These are phyloP conservation scores for Sporothrix brunneoviolacea DNA, from an alignment of 2,329 filamentous ascomycete species.

Conservation along the genomic window DNA sequence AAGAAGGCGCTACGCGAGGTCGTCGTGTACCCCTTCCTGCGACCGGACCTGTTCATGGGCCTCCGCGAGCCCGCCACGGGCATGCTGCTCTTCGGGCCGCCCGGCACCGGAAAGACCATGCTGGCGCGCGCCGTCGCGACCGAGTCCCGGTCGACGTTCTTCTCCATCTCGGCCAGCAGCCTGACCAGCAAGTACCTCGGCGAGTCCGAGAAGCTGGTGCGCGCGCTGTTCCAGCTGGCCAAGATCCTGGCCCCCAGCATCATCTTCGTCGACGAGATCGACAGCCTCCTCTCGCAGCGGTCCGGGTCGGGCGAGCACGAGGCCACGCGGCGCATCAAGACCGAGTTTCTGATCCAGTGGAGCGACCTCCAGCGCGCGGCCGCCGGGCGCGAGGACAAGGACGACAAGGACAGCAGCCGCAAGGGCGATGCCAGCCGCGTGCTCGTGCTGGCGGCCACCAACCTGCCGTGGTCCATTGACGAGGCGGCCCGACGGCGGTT, in stretches of 20 bases:
- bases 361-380: constrained; percentile 83
- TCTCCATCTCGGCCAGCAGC: constrained; percentile 91
- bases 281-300: constrained; percentile 80
- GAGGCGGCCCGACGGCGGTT: constrained; percentile 88
- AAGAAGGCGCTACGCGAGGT: constrained; percentile 91
- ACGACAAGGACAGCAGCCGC: constrained; percentile 62
- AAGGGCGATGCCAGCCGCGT: constrained; percentile 84
- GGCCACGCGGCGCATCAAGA: constrained; percentile 89
- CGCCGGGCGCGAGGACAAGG: constrained; percentile 66
- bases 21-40: constrained; percentile 92
- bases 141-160: constrained; percentile 90
- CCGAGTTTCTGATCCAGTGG: constrained; percentile 97
- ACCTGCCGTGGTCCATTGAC: constrained; percentile 95
- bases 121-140: constrained; percentile 89
- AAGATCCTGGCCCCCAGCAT: constrained; percentile 87
- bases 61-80: constrained; percentile 87
- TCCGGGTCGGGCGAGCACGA: constrained; percentile 84
- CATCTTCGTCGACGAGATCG: constrained; percentile 98
- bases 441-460: constrained; percentile 89
- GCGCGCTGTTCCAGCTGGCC: constrained; percentile 83
- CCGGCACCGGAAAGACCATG: constrained; percentile 99
- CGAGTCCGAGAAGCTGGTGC: constrained; percentile 92
- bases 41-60: constrained; percentile 93
- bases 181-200: constrained; percentile 94
- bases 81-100: constrained; percentile 93